Conservation (phyloP, 179 eudicot species). For the Beta lomatogona region DNA sequence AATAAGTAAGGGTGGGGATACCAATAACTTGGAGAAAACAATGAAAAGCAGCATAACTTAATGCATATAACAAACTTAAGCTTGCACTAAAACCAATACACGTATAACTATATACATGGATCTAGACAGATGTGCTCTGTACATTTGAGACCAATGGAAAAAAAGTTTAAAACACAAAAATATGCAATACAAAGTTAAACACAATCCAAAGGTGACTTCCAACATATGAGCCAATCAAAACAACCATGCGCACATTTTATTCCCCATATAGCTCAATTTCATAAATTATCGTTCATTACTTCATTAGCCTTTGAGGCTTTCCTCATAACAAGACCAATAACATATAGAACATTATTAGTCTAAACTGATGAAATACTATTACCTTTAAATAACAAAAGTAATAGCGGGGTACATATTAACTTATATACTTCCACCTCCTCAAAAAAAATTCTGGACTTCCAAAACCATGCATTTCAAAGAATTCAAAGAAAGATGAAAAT, state of each 20-base stretch:
- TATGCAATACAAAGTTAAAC: not conserved
- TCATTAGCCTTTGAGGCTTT: not conserved
- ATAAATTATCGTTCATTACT: too few relatives aligned
- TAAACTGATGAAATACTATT: too few relatives aligned
- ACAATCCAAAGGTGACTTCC: not conserved
- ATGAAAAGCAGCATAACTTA: not conserved
- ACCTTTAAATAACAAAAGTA: too few relatives aligned
- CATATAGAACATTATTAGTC: too few relatives aligned
- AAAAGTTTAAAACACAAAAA: not conserved
- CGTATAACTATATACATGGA: not conserved
- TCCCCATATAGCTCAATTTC: not conserved
- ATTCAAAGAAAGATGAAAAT: too few relatives aligned
- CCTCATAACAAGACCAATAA: not conserved
- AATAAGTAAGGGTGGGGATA: not conserved
- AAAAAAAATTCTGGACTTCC: too few relatives aligned
- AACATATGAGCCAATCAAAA: not conserved
- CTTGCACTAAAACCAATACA: not conserved
- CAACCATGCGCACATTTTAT: not conserved
- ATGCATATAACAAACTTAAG: not conserved
- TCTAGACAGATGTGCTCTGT: not conserved
- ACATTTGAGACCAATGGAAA: not conserved
- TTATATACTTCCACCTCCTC: too few relatives aligned
- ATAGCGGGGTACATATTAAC: too few relatives aligned
- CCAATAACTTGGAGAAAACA: not conserved
- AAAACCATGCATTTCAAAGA: too few relatives aligned